Base-by-base conservation (phyloP, 768 basidiomycete species). In the Xerocomellus intermedius region DNA sequence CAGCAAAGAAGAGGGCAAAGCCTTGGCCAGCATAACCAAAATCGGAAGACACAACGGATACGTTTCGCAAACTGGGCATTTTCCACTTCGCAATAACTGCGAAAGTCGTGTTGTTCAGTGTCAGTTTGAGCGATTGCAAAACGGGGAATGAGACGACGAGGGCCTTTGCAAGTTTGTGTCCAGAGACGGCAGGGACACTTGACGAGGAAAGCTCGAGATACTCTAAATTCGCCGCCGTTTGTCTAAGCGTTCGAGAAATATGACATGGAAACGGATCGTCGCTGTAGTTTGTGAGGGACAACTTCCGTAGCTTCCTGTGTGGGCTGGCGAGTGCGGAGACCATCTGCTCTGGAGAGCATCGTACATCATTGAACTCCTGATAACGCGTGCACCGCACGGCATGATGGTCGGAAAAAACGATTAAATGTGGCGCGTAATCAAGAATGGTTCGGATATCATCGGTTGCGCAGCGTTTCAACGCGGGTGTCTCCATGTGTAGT, bases 201-300 rank as follows among this genome's bases (percentile, higher is more conserved):
- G 78, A 81, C 28, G 84, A 82, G 17, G 78, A 82, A 22, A 90
- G 79, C 67, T 90, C 87, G 46, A 89, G 77, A 61, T 82, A 87
- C 62, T 87, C 85, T 16, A 90, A 74, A 42, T 75, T 75, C 10
- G 72, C 76, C 0, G 83, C 81, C 4, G 80, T 77, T 38, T 75
- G 78, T 44, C 73, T 73, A 43, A 84, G 74, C 38, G 83, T 75
- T 5, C 82, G 82, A 2, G 75, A 80, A 66, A 83, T 79, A 38
- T 81, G 79, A 22, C 77, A 73, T 54, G 83, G 83, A 56, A 80
- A 78, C 2, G 80, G 78, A 1, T 80, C 73, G 48, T 86, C 84
- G 53, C 83, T 85, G 61, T 90, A 90, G 63, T 82, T 87, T 35
- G 87, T 89, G 80, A 86, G 87, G 24, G 81, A 83, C 14, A 90